phyloP scores from a whole-genome alignment of 2,329 filamentous ascomycete genomes.

The Harringtonia lauricola region DNA sequence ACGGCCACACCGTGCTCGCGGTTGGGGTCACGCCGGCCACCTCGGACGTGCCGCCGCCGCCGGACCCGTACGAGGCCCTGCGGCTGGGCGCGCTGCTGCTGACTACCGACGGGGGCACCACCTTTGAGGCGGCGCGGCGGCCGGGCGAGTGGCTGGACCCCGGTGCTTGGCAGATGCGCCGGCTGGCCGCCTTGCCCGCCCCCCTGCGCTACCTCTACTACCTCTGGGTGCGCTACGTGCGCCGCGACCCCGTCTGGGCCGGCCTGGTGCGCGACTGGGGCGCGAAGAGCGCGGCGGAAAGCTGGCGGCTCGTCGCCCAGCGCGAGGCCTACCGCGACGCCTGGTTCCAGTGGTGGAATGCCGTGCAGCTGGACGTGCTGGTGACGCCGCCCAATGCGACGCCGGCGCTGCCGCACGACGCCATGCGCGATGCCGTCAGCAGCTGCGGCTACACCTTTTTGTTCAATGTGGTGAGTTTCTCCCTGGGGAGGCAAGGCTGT shows the following conservation, averaged over 20 bases:
- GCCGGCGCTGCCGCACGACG: conserved; percentile 75
- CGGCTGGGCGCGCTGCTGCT: conserved; percentile 69
- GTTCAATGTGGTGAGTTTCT: conserved; percentile 64
- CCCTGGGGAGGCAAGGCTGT: background rate
- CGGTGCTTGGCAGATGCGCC: conserved; percentile 64
- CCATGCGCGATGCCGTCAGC: conserved; percentile 75
- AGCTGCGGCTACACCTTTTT: conserved; percentile 90
- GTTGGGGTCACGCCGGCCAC: conserved; percentile 28
- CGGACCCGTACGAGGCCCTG: conserved; percentile 64
- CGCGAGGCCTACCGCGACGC: conserved; percentile 66
- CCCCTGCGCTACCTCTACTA: conserved; percentile 79
- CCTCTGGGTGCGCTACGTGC: conserved; percentile 78
- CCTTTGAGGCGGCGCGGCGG: conserved; percentile 66
- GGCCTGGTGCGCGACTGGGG: conserved; percentile 63
- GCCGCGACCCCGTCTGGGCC: conserved; percentile 66
- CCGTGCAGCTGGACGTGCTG: conserved; percentile 62
- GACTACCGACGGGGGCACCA: conserved; percentile 73
- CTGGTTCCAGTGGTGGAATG: conserved; percentile 83
- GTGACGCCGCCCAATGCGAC: conserved; percentile 82
- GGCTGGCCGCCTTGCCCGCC: conserved; percentile 61
- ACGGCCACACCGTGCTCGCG: conserved; percentile 65
- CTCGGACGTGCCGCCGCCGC: conserved; percentile 19
- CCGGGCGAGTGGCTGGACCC: conserved; percentile 69
- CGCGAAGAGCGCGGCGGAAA: conserved; percentile 62
- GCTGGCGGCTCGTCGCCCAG: conserved; percentile 70